Conservation (phyloP, 2,329 filamentous ascomycete genomes). For the Paraphoma chrysanthemicola region DNA sequence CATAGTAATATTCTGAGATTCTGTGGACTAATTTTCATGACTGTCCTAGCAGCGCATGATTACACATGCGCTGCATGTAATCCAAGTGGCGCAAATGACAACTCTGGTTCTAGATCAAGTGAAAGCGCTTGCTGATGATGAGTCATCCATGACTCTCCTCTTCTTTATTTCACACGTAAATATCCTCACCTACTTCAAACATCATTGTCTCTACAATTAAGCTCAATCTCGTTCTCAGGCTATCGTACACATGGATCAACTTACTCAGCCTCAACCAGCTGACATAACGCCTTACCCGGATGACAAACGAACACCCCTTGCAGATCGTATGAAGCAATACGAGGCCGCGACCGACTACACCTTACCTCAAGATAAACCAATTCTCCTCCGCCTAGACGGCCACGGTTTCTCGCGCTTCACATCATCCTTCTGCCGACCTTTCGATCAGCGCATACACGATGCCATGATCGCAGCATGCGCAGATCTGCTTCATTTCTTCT, state of each 20-base stretch:
- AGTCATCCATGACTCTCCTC: neutral
- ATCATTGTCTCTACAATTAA: neutral
- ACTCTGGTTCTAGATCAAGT: neutral
- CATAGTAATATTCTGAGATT: too few relatives aligned
- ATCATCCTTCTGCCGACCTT: constrained; percentile 32
- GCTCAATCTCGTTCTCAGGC: neutral
- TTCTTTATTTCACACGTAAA: neutral
- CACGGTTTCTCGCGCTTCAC: constrained; percentile 42
- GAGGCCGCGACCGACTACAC: constrained; percentile 33
- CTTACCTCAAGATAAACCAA: constrained; percentile 24
- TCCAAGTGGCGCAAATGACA: too few relatives aligned
- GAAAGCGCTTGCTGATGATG: neutral
- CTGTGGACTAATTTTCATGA: too few relatives aligned
- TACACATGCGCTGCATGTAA: too few relatives aligned
- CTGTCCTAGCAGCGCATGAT: too few relatives aligned
- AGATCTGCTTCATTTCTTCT: constrained; percentile 37
- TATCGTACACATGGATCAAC: neutral
- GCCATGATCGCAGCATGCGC: constrained; percentile 36
- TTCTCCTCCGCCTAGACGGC: constrained; percentile 39
- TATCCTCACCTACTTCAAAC: neutral
- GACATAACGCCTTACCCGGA: neutral
- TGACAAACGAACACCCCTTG: constrained; percentile 20
- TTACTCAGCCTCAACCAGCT: neutral
- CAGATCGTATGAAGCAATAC: constrained; percentile 42
- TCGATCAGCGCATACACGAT: constrained; percentile 40